Evolutionary conservation across 2,329 filamentous ascomycete species (phyloP), one percentile per base, ranked within the genome.

Genomic region (Pseudogymnoascus verrucosus): DNA sequence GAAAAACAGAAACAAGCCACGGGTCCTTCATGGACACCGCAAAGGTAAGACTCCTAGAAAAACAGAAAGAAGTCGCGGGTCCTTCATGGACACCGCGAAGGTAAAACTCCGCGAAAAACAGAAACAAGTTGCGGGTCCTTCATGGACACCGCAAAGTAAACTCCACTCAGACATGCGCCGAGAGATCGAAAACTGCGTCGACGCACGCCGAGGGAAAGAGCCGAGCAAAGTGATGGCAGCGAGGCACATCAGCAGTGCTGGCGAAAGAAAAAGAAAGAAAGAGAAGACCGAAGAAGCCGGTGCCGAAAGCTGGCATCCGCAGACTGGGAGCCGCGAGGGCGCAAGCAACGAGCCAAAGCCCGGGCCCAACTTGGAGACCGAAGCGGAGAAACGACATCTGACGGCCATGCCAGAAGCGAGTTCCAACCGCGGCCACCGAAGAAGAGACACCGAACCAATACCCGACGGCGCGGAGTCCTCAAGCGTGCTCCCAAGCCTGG

Each of bases 161-260:
- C 44, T n/a, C 42, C 23, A 14, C 44, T 14, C 21, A 51, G 44
- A n/a, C 10, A 26, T 8, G 5, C 40, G 14, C 21, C 44, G 42
- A 23, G 42, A 47, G 12, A 14, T 23, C 42, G 19, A 6, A 6
- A 21, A 23, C 19, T 11, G 44, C 12, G 44, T 14, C 44, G 23
- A 28, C 44, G 21, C 44, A 28, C 44, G 21, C 44, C 44, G 44
- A 51, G 6, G 4, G 44, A 51, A 51, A 16, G 44, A 51, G 26
- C 47, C 26, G 28, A 34, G 47, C 47, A 57, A 51, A 34, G 47
- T 57, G 47, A 57, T 57, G 47, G 47, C 47, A 57, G 47, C 47
- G 11, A 47, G 42, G 42, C 12, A 23, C 42, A 47, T 47, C 42
- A 47, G 42, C 42, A 47, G 42, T 47, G 42, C 42, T 47, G 42